Base-by-base conservation (phyloP, 345 rosid genomes). In the Laguncularia racemosa region DNA sequence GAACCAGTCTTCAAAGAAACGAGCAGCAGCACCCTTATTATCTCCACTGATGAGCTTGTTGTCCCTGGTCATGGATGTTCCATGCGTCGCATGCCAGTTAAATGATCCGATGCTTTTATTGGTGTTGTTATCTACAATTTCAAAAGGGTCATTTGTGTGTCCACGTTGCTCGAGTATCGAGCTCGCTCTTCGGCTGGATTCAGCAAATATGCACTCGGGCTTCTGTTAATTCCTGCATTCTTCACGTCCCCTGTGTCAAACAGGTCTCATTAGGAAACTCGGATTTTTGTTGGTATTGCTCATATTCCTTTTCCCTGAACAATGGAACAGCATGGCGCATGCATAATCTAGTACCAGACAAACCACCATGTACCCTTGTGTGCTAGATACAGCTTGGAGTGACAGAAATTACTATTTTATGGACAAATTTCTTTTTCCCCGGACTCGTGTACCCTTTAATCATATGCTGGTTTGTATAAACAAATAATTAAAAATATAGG, bases 1-100 rank as follows among this genome's bases (percentile, higher is more conserved):
- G 71, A 71, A 67, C 78, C 68, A 71, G 56, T 83, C 85, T 44
- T 83, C 85, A n/a, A 83, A 80, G 73, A 83, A 80, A 57, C 85
- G 72, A 20, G 85, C 81, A 16, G 83, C 85, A 17, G 81, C 85
- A 11, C 89, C 85, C 58, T 83, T 83, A 71, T 83, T 83, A 75
- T 83, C 89, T 51, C 85, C 83, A 2, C 83, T 83, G 11, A 83
- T 73, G 56, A 83, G 79, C 63, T 40, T 71, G 71, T 77, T 78
- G 71, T 80, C 80, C 70, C 71, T 66, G 62, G 73, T 69, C 89
- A 80, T 83, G 50, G 89, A 83, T 0, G 85, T 80, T 16, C 89
- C 83, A 15, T 83, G 85, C 1, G 89, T 80, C 16, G 89, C 81
- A 0, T 70, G 66, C 89, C 89, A 83, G 59, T 61, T 80, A 67